phyloP scores from a whole-genome alignment of 768 basidiomycete genomes.

The Favolaschia claudopus region DNA sequence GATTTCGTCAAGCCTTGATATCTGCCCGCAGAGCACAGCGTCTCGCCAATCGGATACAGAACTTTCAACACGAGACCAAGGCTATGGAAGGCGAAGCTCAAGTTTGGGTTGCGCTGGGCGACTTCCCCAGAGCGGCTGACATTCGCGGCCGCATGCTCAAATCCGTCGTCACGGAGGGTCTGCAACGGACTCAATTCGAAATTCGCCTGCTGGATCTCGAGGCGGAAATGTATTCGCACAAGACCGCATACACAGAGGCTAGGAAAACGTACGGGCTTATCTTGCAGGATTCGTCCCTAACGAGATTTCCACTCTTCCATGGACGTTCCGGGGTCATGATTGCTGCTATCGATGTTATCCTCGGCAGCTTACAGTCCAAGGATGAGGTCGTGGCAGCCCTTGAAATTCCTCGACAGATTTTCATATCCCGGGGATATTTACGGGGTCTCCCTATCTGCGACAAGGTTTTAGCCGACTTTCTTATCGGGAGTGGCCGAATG shows the following conservation, averaged over 20 bases:
- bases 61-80: too few relatives aligned
- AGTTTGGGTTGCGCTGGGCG: too few relatives aligned
- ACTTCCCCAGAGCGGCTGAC: too few relatives aligned
- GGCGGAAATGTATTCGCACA: too few relatives aligned
- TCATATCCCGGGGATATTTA: background rate
- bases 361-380: background rate
- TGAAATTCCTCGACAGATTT: background rate
- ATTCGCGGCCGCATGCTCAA: too few relatives aligned
- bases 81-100: too few relatives aligned
- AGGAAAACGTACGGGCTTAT: background rate
- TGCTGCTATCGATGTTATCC: background rate
- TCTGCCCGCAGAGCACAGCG: too few relatives aligned
- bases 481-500: background rate
- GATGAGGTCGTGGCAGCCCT: background rate
- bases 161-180: too few relatives aligned
- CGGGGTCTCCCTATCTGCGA: background rate
- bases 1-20: too few relatives aligned
- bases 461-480: background rate
- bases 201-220: too few relatives aligned
- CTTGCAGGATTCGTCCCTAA: background rate
- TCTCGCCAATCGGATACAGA: too few relatives aligned
- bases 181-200: too few relatives aligned
- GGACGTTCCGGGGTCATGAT: background rate
- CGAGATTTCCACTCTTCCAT: background rate
- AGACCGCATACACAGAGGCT: background rate